A percentile compares a stretch with the other conserved stretches of the same genome.
Evolutionary conservation across 2,329 filamentous ascomycete genomes (phyloP).

Genomic region (Pyrenophora tritici-repentis): DNA sequence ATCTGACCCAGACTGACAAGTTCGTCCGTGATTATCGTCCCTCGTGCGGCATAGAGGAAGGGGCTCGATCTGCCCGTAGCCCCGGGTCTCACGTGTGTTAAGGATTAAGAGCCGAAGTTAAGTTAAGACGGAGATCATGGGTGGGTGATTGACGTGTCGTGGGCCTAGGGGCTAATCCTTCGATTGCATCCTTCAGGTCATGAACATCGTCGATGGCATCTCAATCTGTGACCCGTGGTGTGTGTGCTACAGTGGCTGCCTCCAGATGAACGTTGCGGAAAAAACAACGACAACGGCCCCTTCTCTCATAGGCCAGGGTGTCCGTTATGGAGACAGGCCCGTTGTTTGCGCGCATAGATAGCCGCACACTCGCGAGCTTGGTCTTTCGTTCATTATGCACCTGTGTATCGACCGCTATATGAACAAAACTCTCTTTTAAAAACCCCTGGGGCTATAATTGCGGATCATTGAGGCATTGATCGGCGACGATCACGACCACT

Average conservation of each 20-base stretch:
- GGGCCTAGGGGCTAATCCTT: conserved; percentile 16
- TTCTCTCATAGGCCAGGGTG: conserved; percentile 1
- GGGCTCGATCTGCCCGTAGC: conserved; percentile 17
- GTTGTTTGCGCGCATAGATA: conserved; percentile 8
- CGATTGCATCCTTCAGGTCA: conserved; percentile 11
- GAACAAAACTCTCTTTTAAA: conserved; percentile 20
- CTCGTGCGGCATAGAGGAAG: conserved; percentile 2
- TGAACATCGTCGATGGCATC: conserved; percentile 13
- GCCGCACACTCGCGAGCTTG: conserved; percentile 19
- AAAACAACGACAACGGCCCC: conserved; percentile 3
- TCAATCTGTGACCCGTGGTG: neutral
- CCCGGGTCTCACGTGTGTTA: conserved; percentile 18
- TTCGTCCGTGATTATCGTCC: conserved; percentile 9
- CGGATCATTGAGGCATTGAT: conserved; percentile 28
- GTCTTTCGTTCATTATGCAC: conserved; percentile 24
- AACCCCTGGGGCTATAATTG: conserved; percentile 18
- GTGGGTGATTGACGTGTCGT: conserved; percentile 19
- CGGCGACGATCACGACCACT: conserved; percentile 30
- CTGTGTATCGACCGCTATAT: conserved; percentile 25
- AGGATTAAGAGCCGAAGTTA: conserved; percentile 23
- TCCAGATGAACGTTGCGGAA: conserved; percentile 4
- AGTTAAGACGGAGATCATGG: conserved; percentile 23
- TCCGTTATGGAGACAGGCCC: neutral
- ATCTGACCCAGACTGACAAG: conserved; percentile 5
- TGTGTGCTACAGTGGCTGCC: neutral